Evolutionary conservation across 495 filamentous ascomycete genomes (phyloP), one percentile per base, ranked within the genome.

Genomic region (Hypoxylon crocopeplum): DNA sequence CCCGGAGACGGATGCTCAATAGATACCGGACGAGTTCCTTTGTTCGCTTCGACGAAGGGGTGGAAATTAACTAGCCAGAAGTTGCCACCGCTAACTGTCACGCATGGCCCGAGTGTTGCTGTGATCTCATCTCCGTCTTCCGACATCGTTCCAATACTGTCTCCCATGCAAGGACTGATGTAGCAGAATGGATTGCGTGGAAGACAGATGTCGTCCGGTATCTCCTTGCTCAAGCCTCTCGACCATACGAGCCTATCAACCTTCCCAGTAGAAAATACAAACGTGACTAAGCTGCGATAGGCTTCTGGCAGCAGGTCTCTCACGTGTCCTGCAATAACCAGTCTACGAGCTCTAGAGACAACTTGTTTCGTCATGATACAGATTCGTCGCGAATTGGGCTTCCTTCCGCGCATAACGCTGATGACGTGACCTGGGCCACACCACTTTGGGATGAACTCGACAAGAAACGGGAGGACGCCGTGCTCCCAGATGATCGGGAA

Each of bases 401-500:
- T 57, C 15, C 54, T 62, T 2, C 69, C 66, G 36, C 69, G 66
- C n/a, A 42, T 52, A n/a, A 71, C 66, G 21, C 60, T 69, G 48
- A 71, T 69, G 12, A 67, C 61, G 19, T 71, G 66, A 12, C 69
- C 69, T 0, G 66, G 62, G 8, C 69, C 69, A 42, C 69, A 71
- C 69, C 69, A 71, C 25, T 67, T 69, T 2, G 69, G 69, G 29
- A 71, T 48, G 37, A 67, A 63, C 32, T 71, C 69, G 55, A 53
- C 47, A 0, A 71, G 66, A 39, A 71, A 71, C 6, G 69, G 69
- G 7, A 71, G 69, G 2, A 71, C 55, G 7, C 59, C 58, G 15
- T 71, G 69, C 42, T 71, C 69, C 69, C 69, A 71, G 5, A 71
- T 24, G 1, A 69, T 27, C 12, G 66, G 69, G 30, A 71, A 71